A percentile compares a stretch with the other conserved stretches of the same genome.
Evolutionary conservation across 164 flowering plant genomes (phyloP).

Genomic region (Aristolochia californica): DNA sequence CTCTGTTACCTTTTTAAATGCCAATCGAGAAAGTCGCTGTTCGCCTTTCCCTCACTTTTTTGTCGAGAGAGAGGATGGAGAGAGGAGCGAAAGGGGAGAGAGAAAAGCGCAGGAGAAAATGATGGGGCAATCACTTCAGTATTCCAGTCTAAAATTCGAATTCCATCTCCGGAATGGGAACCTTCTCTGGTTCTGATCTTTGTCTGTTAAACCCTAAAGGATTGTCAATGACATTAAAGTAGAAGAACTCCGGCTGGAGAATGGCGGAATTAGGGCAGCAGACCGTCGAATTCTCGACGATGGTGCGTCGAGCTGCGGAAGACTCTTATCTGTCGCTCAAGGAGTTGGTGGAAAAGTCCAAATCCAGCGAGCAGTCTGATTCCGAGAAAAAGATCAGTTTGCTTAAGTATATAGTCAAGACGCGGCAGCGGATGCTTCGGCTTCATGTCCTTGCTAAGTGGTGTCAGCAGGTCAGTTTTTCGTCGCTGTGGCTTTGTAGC

Average conservation of each 20-base stretch:
- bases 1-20: too few relatives aligned
- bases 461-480: constrained; percentile 71
- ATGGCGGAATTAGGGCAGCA: constrained; percentile 91
- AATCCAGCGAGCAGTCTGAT: constrained; percentile 50
- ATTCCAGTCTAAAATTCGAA: too few relatives aligned
- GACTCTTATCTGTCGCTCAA: constrained; percentile 71
- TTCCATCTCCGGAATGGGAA: too few relatives aligned
- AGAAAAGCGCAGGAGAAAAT: too few relatives aligned
- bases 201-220: too few relatives aligned
- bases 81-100: too few relatives aligned
- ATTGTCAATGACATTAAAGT: neutral
- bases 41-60: too few relatives aligned
- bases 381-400: constrained; percentile 79
- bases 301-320: constrained; percentile 73
- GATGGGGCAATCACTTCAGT: too few relatives aligned
- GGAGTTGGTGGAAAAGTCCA: constrained; percentile 75
- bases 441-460: constrained; percentile 90
- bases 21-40: too few relatives aligned
- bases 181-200: too few relatives aligned
- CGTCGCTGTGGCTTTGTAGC: neutral
- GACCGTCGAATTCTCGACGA: constrained; percentile 75
- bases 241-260: neutral
- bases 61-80: too few relatives aligned
- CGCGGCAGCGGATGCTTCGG: constrained; percentile 95
- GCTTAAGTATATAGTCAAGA: constrained; percentile 67